Evolutionary conservation across 345 rosid genomes (phyloP).

Genomic region (Eucalyptus cloeziana): DNA sequence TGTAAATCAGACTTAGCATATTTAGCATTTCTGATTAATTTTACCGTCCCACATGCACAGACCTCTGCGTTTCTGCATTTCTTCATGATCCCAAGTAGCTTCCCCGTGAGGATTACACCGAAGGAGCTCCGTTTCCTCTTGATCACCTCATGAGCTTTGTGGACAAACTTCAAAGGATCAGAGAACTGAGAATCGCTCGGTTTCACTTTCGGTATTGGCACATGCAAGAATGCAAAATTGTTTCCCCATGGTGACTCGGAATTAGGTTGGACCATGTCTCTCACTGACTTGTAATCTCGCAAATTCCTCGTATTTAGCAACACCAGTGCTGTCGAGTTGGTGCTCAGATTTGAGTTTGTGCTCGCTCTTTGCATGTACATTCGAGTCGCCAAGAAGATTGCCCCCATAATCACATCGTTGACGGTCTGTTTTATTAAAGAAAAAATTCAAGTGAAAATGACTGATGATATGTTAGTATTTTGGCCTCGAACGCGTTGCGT

Average conservation of each 20-base stretch:
- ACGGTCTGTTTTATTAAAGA: constrained; percentile 13
- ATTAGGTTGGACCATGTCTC: constrained; percentile 28
- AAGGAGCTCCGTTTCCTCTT: constrained; percentile 8
- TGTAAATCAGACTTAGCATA: neutral
- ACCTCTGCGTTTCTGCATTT: constrained; percentile 27
- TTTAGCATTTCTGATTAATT: neutral
- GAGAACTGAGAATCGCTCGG: neutral
- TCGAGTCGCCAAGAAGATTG: constrained; percentile 29
- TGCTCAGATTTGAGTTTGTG: neutral
- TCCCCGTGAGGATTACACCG: constrained; percentile 6
- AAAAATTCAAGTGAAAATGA: neutral
- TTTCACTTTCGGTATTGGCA: constrained; percentile 8
- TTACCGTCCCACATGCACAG: neutral
- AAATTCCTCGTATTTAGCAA: constrained; percentile 32
- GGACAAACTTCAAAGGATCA: constrained; percentile 13
- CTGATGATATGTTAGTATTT: neutral
- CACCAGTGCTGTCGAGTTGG: constrained; percentile 28
- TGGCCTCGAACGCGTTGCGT: neutral
- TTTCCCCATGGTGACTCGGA: constrained; percentile 35
- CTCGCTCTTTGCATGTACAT: constrained; percentile 22
- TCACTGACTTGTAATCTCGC: constrained; percentile 25
- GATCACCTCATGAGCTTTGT: constrained; percentile 1
- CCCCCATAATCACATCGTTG: constrained; percentile 40
- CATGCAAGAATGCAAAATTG: constrained; percentile 18
- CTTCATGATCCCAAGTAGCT: constrained; percentile 4